phyloP scores from a whole-genome alignment of 2,329 filamentous ascomycete species.

The Orbilia brochopaga region DNA sequence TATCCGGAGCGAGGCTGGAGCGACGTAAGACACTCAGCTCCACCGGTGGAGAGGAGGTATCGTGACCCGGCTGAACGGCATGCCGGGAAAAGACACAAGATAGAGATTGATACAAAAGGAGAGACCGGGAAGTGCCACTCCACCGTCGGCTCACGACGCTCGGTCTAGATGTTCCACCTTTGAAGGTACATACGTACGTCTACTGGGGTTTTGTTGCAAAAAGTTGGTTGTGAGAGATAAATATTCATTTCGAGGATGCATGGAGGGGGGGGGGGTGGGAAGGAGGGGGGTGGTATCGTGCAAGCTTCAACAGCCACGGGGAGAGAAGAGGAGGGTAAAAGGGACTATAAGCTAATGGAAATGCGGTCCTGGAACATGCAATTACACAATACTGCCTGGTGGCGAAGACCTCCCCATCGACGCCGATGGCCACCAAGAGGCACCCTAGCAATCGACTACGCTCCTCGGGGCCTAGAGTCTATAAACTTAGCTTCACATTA shows the following conservation, averaged over 20 bases:
- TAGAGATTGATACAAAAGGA: not conserved
- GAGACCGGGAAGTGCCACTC: conserved; percentile 8
- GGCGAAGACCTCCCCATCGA: conserved; percentile 6
- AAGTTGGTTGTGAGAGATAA: too few species aligned
- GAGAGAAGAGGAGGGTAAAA: not conserved
- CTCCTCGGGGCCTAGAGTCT: conserved; percentile 34
- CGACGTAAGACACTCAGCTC: conserved; percentile 26
- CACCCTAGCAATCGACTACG: conserved; percentile 20
- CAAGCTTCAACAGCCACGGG: too few species aligned
- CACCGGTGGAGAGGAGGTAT: not conserved
- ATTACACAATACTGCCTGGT: not conserved
- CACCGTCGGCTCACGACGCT: conserved; percentile 19
- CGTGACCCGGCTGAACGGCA: conserved; percentile 8
- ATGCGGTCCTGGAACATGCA: conserved; percentile 2
- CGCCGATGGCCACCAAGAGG: not conserved
- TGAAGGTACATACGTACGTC: too few species aligned
- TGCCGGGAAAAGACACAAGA: not conserved
- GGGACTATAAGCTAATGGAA: conserved; percentile 17
- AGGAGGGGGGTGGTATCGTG: too few species aligned
- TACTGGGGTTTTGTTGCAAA: too few species aligned
- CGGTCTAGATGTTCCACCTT: conserved; percentile 21
- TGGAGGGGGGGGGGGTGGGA: too few species aligned
- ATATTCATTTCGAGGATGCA: too few species aligned
- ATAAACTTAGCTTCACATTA: conserved; percentile 20
- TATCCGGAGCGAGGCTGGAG: conserved; percentile 8